phyloP scores from a whole-genome alignment of 192 early-diverging fungal genomes.

The Backusella australiensis region DNA sequence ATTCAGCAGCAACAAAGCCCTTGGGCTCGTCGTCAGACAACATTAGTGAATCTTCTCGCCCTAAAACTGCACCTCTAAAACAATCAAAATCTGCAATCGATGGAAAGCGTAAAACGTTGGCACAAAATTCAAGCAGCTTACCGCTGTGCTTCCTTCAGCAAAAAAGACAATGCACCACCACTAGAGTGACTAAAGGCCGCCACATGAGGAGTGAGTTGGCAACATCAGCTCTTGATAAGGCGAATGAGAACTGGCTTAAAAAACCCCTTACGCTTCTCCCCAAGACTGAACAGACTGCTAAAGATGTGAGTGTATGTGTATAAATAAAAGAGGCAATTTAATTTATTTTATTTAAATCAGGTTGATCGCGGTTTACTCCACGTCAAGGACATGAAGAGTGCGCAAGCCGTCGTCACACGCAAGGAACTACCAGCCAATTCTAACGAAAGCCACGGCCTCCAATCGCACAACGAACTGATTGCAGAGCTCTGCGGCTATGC shows the following conservation, averaged over 20 bases:
- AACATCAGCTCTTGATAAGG: slow-evolving; percentile 10
- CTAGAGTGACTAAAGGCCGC: background rate
- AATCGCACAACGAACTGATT: background rate
- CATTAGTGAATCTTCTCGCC: background rate
- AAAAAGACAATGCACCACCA: background rate
- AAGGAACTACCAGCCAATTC: background rate
- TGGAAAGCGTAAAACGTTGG: background rate
- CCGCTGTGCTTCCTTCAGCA: background rate
- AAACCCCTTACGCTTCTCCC: background rate
- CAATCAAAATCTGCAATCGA: background rate
- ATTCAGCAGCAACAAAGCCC: background rate
- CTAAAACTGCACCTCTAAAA: background rate
- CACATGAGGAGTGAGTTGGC: background rate
- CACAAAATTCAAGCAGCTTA: background rate
- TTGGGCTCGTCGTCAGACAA: background rate
- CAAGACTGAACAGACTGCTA: background rate
- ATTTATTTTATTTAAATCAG: background rate
- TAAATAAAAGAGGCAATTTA: background rate
- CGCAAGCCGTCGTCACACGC: background rate
- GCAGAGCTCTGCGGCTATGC: background rate
- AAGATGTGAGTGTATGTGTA: background rate
- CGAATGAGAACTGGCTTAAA: slow-evolving; percentile 14
- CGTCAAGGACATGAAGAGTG: background rate
- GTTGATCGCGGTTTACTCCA: background rate
- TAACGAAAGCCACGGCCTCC: background rate